Percentiles rank a stretch among this genome's conserved stretches.
Evolutionary conservation across 1,139 yeast genomes (phyloP).

Genomic region (Debaryomyces singareniensis): DNA sequence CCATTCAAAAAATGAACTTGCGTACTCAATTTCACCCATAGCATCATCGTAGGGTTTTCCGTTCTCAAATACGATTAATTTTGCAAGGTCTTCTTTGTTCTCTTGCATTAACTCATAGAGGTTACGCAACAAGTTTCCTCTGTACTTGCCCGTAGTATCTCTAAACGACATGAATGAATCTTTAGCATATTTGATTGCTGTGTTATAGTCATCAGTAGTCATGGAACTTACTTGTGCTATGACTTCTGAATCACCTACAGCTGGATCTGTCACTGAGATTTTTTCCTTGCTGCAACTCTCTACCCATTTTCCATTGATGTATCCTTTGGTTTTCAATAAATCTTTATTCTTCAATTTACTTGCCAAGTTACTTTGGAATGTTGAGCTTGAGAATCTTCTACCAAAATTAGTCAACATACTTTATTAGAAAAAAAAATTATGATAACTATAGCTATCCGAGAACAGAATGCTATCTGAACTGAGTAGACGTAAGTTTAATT

Average conservation of each 20-base stretch:
- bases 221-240: slow-evolving; percentile 36
- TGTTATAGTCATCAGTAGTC: slow-evolving; percentile 24
- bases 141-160: slow-evolving; percentile 30
- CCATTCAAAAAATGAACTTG: slow-evolving; percentile 83
- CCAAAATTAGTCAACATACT: slow-evolving; percentile 1
- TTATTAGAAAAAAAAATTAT: no score
- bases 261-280: slow-evolving; percentile 43
- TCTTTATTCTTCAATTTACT: slow-evolving; percentile 22
- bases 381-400: slow-evolving; percentile 9
- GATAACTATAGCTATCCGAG: no score
- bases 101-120: slow-evolving; percentile 53
- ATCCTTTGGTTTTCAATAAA: slow-evolving; percentile 33
- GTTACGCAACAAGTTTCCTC: slow-evolving; percentile 31
- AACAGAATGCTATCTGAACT: no score
- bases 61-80: slow-evolving; percentile 68
- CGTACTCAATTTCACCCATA: slow-evolving; percentile 67
- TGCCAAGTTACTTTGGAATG: slow-evolving; percentile 10
- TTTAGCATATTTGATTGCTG: slow-evolving; percentile 34
- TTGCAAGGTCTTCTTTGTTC: slow-evolving; percentile 70
- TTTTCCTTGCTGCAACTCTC: slow-evolving; percentile 17
- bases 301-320: slow-evolving; percentile 41
- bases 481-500: no score
- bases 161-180: slow-evolving; percentile 30
- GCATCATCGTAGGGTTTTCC: slow-evolving; percentile 80
- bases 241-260: slow-evolving; percentile 21